Evolutionary conservation across 345 rosid species (phyloP).

Genomic region (Laguncularia racemosa): DNA sequence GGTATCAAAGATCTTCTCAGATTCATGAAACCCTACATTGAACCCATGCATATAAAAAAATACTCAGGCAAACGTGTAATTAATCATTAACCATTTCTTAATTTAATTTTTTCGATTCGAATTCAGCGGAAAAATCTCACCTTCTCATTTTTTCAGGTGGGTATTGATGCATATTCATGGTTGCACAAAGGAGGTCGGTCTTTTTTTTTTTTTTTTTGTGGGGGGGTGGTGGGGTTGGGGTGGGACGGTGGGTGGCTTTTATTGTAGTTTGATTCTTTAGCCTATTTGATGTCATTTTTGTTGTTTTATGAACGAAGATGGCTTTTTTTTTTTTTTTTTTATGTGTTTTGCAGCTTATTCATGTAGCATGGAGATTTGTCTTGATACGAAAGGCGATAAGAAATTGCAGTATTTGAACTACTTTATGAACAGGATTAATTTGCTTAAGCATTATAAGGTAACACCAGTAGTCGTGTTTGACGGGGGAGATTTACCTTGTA

Average conservation of each 20-base stretch:
- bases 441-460: conserved; percentile 55
- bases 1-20: conserved; percentile 87
- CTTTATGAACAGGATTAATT: conserved; percentile 74
- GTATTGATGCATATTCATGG: conserved; percentile 95
- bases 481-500: conserved; percentile 75
- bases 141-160: conserved; percentile 40
- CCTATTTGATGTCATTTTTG: neutral
- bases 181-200: conserved; percentile 84
- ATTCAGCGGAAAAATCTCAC: neutral
- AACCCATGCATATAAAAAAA: conserved; percentile 66
- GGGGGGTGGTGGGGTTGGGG: too few species aligned
- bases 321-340: neutral
- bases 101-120: neutral
- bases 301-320: neutral
- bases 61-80: conserved; percentile 70
- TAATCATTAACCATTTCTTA: neutral
- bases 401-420: conserved; percentile 59
- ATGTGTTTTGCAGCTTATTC: conserved; percentile 56
- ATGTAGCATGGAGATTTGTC: conserved; percentile 92
- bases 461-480: conserved; percentile 81
- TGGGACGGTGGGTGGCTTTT: too few species aligned
- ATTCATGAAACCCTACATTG: conserved; percentile 77
- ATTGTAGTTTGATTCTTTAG: neutral
- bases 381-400: conserved; percentile 50
- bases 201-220: neutral